Percentiles rank a stretch among this genome's conserved stretches.
Conservation (phyloP, 1,284 basidiomycete genomes). For the Volvariella surrecta region DNA sequence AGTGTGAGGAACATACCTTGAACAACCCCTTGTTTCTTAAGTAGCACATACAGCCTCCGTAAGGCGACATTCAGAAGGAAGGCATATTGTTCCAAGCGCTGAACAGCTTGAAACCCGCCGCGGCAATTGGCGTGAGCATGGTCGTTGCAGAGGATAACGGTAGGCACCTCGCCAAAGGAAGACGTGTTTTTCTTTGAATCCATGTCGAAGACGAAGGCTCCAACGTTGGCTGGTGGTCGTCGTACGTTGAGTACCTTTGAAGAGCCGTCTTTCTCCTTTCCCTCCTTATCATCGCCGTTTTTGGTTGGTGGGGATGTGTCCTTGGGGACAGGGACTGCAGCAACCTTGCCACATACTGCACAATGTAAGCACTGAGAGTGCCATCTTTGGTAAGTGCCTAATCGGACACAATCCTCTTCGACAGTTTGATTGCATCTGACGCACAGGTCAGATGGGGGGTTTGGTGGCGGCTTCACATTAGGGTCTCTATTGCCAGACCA, state of each 20-base stretch:
- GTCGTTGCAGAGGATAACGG: conserved; percentile 69
- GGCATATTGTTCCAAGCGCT: conserved; percentile 94
- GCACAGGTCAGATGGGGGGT: conserved; percentile 84
- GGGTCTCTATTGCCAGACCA: conserved; percentile 31
- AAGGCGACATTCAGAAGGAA: conserved; percentile 96
- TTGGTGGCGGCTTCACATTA: conserved; percentile 40
- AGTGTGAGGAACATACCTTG: conserved; percentile 33
- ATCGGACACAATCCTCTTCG: conserved; percentile 93
- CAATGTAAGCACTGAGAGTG: conserved; percentile 92
- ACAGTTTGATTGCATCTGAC: conserved; percentile 85
- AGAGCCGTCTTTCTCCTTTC: conserved; percentile 31
- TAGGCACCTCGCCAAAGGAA: conserved; percentile 64
- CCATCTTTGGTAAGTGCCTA: conserved; percentile 95
- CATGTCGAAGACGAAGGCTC: conserved; percentile 67
- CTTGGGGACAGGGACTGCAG: conserved; percentile 52
- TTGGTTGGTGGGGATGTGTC: conserved; percentile 30
- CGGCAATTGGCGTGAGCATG: conserved; percentile 63
- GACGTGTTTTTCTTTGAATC: conserved; percentile 54
- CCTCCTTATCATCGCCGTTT: conserved; percentile 28
- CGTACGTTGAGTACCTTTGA: conserved; percentile 38
- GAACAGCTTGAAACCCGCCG: conserved; percentile 84
- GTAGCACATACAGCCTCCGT: conserved; percentile 81
- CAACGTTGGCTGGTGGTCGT: conserved; percentile 72
- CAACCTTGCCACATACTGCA: conserved; percentile 68
- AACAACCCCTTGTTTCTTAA: conserved; percentile 89